Base-by-base conservation (phyloP, 768 basidiomycete genomes). In the Saitozyma sp. region DNA sequence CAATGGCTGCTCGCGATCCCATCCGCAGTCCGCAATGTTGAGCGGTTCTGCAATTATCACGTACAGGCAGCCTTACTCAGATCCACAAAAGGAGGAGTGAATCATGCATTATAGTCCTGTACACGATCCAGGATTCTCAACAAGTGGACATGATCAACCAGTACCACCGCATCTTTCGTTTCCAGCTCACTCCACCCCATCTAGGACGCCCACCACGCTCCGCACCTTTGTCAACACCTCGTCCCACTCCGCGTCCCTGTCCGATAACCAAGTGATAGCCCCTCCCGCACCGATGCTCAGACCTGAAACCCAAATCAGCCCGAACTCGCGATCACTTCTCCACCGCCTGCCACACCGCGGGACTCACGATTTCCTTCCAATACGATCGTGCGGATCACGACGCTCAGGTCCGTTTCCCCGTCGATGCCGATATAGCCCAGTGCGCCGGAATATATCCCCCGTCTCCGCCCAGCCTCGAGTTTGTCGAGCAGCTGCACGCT, bases 341-440 rank as follows among this genome's bases (percentile, higher is more conserved):
- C n/a, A 29, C 29, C 29, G 5, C 29, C 29, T 2, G 29, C 29
- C 29, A 2, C 29, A 29, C 29, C 6, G 16, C 40, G 13, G 10
- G 9, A 63, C 69, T 63, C 52, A 72, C 72, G 38, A 37, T 71
- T 50, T 11, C 71, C 67, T 53, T 77, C 62, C 1, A 72, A 57
- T 19, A 91, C 89, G 78, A 92, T 92, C 65, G 91, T 94, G 51
- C 94, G 87, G 70, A 98, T 98, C 39, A 88, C 89, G 20, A 98
- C 92, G 14, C 91, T 90, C 86, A 93, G 93, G 81, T 96, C 94
- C 0, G 90, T 89, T 38, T 86, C 85, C 1, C 93, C 93, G 46
- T 91, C 87, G 29, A 92, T 86, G 63, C 88, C 88, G 86, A 91
- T 91, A 75, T 94, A 98, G 1, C 94, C 94, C 63, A 93, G 88